Evolutionary conservation across 1,284 basidiomycete genomes (phyloP), one percentile per base, ranked within the genome.

Genomic region (Austroboletus olivaceoglutinosus): DNA sequence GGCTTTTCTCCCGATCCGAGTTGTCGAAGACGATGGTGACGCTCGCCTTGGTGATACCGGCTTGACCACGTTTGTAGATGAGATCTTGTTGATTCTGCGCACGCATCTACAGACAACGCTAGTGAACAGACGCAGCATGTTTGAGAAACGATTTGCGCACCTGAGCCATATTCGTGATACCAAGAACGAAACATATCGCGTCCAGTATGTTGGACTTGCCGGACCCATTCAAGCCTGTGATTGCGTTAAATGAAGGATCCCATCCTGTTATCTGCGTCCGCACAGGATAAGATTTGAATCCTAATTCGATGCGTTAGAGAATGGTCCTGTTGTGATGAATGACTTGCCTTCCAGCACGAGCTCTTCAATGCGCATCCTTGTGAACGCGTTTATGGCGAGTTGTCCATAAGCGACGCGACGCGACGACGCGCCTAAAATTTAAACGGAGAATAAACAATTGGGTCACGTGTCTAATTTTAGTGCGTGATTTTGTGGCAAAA

Each of bases 1-100:
- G 97, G 57, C 91, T 93, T 54, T 84, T 93, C 18, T 82, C 77
- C 27, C 84, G 80, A 69, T 99, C 94, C n/a, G 92, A 91, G 69
- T 99, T 99, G 78, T 99, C 93, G 69, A 99, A 99, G 1, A 99
- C 95, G 63, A 99, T 94, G 15, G 97, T 98, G 3, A 99, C 97
- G 54, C 93, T 96, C 1, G 97, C 97, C 74, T 97, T 97, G 5
- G 93, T 95, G 53, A 99, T 81, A 18, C 97, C 97, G 11, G 97
- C 96, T 69, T 98, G 95, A 4, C 97, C 97, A 41, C 96, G 92
- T 71, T 91, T 97, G 80, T 97, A 97, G 54, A 99, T 98, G 58
- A 99, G 83, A 68, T 99, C 97, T 71, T 95, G 92, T 61, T 97
- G 88, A 72, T 98, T 99, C 60, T 89, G 84, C 1, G 96, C 97